Evolutionary conservation across 2,329 filamentous ascomycete genomes (phyloP), one percentile per base, ranked within the genome.

Genomic region (Penicillium sp.): DNA sequence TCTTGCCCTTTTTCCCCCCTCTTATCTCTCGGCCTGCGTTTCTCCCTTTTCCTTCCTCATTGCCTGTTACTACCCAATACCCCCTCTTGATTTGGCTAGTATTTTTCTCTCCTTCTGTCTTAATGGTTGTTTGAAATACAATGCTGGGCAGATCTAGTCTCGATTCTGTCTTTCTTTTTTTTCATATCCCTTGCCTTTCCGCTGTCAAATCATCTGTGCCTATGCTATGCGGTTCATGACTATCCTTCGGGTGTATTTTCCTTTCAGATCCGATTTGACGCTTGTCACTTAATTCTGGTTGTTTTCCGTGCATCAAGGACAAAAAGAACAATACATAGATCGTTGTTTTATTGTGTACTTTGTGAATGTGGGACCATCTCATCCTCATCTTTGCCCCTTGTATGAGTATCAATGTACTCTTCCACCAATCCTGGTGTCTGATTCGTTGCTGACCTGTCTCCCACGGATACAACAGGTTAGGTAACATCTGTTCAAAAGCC

Each of bases 61-160:
- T 49, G 19, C 31, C 19, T 49, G 23, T 57, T 49, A 29, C 43
- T 61, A 53, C 49, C 45, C 55, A 66, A 67, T 66, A 66, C 63
- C 65, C 64, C 58, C 35, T 35, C 39, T 61, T 61, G 44, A 53
- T 51, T 60, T 61, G 64, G 62, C 49, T 63, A 62, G 63, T 66
- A 66, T 62, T 50, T 59, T 58, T 55, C 58, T 59, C 49, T 61
- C 57, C 7, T 60, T 63, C 47, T 54, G n/a, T 33, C 25, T 55
- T 45, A 49, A 54, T 54, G 25, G 27, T 57, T 43, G 33, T 55
- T 43, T 51, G 25, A 44, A 53, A 48, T 60, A 53, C 48, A 51
- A 43, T 49, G 12, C n/a, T 57, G 48, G 49, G 53, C 44, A 38
- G 49, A 43, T 48, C 33, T 53, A 51, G 36, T 29, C 29, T 36